Evolutionary conservation across 331 rosid species (phyloP), one percentile per base, ranked within the genome.

Genomic region (Quercus lobata): DNA sequence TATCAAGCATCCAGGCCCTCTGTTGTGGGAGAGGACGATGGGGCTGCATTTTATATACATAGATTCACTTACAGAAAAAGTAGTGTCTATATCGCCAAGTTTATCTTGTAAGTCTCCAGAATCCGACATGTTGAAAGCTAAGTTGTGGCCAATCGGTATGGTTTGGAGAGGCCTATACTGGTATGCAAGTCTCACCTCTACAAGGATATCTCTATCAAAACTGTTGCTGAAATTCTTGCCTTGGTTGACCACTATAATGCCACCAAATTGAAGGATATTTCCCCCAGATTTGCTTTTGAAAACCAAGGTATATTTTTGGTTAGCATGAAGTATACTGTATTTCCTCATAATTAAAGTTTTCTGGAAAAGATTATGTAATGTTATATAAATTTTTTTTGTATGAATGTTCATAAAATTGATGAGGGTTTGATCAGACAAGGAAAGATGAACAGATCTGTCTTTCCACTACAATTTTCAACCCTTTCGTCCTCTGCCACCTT

Each of bases 131-230:
- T 83, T 88, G 79, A 74, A 81, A 74, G 94, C 86, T 57, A 92
- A 88, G 77, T 78, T 92, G 75, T 86, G 56, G 92, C 97, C 9
- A 90, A 88, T 75, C 80, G 49, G 61, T 88, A 87, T 76, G 94
- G 91, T 75, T 87, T 90, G 84, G 88, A 78, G 60, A 87, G 97
- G 86, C 91, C 90, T 68, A 88, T 79, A 79, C 61, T 88, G 80
- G 87, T 92, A 87, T 90, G 94, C 19, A 89, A 88, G 80, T 88
- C 91, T 78, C 87, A 83, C 75, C 90, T 92, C 61, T 92, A 91
- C 77, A 88, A 92, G 86, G 87, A 84, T 74, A 87, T 92, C 55
- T 83, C 83, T 17, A 87, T 90, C 84, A 89, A 75, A 63, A 87
- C 91, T 69, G 94, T 90, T 49, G 88, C 90, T 74, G 78, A 78